These are phyloP conservation scores for Monosporascus sp. DNA, from an alignment of 2,329 filamentous ascomycete species.

Conservation along the genomic window DNA sequence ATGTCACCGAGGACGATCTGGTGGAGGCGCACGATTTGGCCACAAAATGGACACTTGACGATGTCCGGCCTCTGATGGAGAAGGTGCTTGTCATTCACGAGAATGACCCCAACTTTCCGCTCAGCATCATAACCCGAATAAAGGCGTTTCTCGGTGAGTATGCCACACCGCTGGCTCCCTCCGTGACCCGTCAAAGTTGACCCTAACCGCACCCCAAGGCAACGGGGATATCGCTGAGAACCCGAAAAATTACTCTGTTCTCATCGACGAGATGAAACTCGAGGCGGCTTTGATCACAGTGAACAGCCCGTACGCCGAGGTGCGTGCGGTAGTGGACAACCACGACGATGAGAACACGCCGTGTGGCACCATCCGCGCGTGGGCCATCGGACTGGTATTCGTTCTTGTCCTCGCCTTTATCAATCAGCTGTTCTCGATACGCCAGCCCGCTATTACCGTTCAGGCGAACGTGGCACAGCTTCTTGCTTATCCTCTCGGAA, in stretches of 20 bases:
- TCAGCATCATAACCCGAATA: slow-evolving; percentile 34
- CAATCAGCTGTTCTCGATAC: slow-evolving; percentile 55
- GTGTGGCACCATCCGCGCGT: slow-evolving; percentile 50
- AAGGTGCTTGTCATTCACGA: slow-evolving; percentile 37
- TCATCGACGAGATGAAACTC: slow-evolving; percentile 30
- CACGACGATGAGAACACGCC: slow-evolving; percentile 46
- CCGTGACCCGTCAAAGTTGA: neutral
- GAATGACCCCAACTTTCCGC: slow-evolving; percentile 43
- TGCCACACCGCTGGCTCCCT: neutral
- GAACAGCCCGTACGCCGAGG: slow-evolving; percentile 35
- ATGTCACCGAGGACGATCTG: slow-evolving; percentile 20
- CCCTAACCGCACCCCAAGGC: neutral
- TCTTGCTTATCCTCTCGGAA: slow-evolving; percentile 50
- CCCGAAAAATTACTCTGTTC: slow-evolving; percentile 29
- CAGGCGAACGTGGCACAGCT: slow-evolving; percentile 52
- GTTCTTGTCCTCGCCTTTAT: slow-evolving; percentile 43
- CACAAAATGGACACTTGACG: slow-evolving; percentile 14
- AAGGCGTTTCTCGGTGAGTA: slow-evolving; percentile 30
- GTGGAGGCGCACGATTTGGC: slow-evolving; percentile 18
- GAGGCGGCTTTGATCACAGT: slow-evolving; percentile 29
- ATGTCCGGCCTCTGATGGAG: slow-evolving; percentile 25
- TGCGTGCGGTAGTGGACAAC: slow-evolving; percentile 46
- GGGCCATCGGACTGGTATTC: slow-evolving; percentile 48
- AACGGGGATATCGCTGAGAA: slow-evolving; percentile 22
- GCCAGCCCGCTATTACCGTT: slow-evolving; percentile 49